These are phyloP conservation scores for Rhodotorula sp. DNA, from an alignment of 1,284 basidiomycete species.

Conservation along the genomic window DNA sequence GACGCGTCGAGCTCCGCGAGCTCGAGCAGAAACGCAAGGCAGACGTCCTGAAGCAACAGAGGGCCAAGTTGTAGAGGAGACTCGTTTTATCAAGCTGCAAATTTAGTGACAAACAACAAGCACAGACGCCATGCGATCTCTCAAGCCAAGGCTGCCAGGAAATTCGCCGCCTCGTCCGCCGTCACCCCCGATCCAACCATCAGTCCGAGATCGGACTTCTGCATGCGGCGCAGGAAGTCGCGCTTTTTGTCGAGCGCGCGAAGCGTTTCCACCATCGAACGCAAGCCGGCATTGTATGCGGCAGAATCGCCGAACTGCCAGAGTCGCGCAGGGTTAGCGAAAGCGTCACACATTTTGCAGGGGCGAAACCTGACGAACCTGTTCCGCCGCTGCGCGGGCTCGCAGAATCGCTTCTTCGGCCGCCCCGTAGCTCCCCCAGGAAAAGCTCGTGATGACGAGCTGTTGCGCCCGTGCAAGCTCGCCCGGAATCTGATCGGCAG, in stretches of 20 bases:
- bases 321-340: background rate
- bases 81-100: background rate
- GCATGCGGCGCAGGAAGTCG: conserved; percentile 15
- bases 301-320: background rate
- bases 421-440: conserved; percentile 10
- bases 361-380: conserved; percentile 5
- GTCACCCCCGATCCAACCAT: conserved; percentile 2
- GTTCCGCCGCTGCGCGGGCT: conserved; percentile 6
- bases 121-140: background rate
- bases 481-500: background rate
- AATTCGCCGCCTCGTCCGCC: conserved; percentile 8
- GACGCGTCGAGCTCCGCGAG: conserved; percentile 30
- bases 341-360: background rate
- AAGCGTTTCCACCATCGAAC: background rate
- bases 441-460: conserved; percentile 22
- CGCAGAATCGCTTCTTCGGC: conserved; percentile 4
- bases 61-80: conserved; percentile 19
- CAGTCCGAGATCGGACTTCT: conserved; percentile 1
- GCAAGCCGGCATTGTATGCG: conserved; percentile 7
- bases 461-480: conserved; percentile 5
- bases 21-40: conserved; percentile 34
- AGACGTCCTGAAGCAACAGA: conserved; percentile 24
- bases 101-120: background rate
- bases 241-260: conserved; percentile 7
- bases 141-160: conserved; percentile 7